phyloP scores from a whole-genome alignment of 352 stramenopile genomes.

The Phytophthora chlamydospora region DNA sequence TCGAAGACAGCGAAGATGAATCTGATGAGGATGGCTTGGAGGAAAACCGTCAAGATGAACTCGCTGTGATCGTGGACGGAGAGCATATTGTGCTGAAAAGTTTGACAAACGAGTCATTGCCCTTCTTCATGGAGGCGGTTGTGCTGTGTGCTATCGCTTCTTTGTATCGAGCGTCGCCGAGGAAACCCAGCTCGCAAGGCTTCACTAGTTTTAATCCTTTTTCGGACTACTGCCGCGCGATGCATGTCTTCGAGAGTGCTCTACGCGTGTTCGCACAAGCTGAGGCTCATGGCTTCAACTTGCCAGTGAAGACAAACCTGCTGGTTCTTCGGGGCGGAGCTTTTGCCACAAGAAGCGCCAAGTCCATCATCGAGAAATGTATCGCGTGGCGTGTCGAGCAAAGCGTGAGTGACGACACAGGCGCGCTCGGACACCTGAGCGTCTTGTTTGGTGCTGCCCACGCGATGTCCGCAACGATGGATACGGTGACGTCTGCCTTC shows the following conservation, averaged over 20 bases:
- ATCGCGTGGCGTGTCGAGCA: conserved; percentile 56
- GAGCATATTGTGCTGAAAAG: conserved; percentile 72
- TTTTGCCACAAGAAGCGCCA: conserved; percentile 44
- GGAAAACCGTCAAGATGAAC: conserved; percentile 31
- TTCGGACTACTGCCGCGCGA: conserved; percentile 40
- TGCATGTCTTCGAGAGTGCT: conserved; percentile 48
- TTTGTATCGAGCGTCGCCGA: conserved; percentile 45
- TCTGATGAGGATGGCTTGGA: conserved; percentile 38
- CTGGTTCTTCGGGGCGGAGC: conserved; percentile 45
- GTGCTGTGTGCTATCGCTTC: conserved; percentile 60
- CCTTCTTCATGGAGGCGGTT: conserved; percentile 63
- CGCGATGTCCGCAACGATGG: conserved; percentile 44
- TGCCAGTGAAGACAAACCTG: conserved; percentile 61
- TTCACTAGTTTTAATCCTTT: conserved; percentile 44
- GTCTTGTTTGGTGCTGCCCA: conserved; percentile 45
- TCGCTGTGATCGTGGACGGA: conserved; percentile 45
- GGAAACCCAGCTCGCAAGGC: conserved; percentile 17
- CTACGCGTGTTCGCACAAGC: conserved; percentile 56
- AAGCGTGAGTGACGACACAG: conserved; percentile 31
- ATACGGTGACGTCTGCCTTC: conserved; percentile 48
- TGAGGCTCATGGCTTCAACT: conserved; percentile 56
- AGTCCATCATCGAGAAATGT: conserved; percentile 46
- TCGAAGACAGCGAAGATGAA: conserved; percentile 32
- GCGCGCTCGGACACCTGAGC: conserved; percentile 52
- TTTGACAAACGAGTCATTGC: conserved; percentile 66